Evolutionary conservation across 257 asterid genomes (phyloP).

Genomic region (Solanum lignicaule): DNA sequence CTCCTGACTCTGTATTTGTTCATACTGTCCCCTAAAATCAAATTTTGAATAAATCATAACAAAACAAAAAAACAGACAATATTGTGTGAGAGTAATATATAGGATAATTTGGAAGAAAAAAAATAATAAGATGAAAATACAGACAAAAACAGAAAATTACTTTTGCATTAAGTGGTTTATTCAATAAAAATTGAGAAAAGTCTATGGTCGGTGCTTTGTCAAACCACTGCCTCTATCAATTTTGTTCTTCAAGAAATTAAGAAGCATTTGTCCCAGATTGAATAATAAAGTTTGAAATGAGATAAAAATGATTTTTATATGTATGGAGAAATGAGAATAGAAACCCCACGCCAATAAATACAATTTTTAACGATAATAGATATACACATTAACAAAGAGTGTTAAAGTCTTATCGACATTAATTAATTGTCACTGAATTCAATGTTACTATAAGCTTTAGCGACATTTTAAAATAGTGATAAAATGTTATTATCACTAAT

Average conservation of each 20-base stretch:
- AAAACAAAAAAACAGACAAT: not conserved
- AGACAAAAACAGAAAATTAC: not conserved
- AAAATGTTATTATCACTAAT: too few species aligned
- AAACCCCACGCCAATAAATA: too few species aligned
- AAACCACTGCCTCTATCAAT: not conserved
- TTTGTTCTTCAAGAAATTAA: not conserved
- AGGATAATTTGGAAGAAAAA: not conserved
- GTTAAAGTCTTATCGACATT: too few species aligned
- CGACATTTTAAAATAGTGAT: too few species aligned
- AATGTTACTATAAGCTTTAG: too few species aligned
- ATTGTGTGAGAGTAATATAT: not conserved
- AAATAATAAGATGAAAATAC: not conserved
- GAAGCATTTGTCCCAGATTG: not conserved
- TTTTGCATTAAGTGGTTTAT: not conserved
- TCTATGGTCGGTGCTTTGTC: not conserved
- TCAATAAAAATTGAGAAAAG: not conserved
- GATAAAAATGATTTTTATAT: too few species aligned
- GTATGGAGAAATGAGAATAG: too few species aligned
- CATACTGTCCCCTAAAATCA: not conserved
- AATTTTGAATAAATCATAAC: not conserved
- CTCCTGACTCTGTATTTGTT: not conserved
- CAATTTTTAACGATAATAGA: too few species aligned
- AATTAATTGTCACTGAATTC: too few species aligned
- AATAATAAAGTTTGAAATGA: too few species aligned
- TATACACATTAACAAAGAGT: too few species aligned